These are phyloP conservation scores for Microbotryum intermedium DNA, from an alignment of 1,284 basidiomycete species.

Conservation along the genomic window DNA sequence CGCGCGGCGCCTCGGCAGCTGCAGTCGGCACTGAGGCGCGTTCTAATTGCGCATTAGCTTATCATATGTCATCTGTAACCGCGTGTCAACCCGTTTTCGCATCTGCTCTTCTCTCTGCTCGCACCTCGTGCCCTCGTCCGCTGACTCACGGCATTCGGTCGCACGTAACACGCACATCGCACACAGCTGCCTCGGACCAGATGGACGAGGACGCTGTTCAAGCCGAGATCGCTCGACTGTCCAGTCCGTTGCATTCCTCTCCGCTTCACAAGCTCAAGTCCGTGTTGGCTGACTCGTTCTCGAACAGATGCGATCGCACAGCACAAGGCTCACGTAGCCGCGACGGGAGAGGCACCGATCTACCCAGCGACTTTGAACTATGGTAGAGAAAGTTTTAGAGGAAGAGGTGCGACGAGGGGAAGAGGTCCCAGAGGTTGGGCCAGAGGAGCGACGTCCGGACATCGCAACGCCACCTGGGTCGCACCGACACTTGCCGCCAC, in stretches of 20 bases:
- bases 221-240: conserved; percentile 18
- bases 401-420: not conserved
- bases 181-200: not conserved
- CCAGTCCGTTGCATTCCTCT: not conserved
- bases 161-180: not conserved
- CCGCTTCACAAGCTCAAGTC: too few relatives aligned
- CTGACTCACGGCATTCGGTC: not conserved
- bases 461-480: conserved; percentile 26
- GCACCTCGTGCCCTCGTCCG: not conserved
- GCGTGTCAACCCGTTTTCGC: too few relatives aligned
- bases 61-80: too few relatives aligned
- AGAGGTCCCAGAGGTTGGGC: not conserved
- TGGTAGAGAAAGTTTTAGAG: not conserved
- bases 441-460: not conserved
- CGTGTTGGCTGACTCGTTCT: too few relatives aligned
- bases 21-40: too few relatives aligned
- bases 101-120: too few relatives aligned
- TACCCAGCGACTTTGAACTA: not conserved
- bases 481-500: conserved; percentile 9
- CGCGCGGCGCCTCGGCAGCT: too few relatives aligned
- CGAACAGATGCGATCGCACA: conserved; percentile 15
- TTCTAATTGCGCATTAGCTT: not conserved
- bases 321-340: conserved; percentile 1
- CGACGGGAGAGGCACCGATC: not conserved
- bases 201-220: conserved; percentile 7